Base-by-base conservation (phyloP, 1,139 yeast species). In the Blastobotrys proliferans region DNA sequence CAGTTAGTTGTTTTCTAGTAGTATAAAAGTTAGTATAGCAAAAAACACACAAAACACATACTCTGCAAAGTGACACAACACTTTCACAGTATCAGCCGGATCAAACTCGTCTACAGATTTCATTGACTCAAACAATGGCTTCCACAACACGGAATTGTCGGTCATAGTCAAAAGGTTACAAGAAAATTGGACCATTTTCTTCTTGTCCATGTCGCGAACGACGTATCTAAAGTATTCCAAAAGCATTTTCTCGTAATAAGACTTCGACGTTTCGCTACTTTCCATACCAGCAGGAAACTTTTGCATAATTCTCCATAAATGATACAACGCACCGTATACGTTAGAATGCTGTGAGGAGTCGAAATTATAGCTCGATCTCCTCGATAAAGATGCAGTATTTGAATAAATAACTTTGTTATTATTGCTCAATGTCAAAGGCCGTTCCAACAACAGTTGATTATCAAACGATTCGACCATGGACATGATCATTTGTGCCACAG, bases 401-500 rank as follows among this genome's bases (percentile, higher is more conserved):
- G 35, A 5, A 32, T 32, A 26, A 14, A 18, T 21, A 18, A 36
- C 8, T 26, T 37, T 24, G 18, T 21, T 18, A 22, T 24, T 29
- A 8, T 10, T 17, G n/a, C n/a, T n/a, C 3, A 14, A 5, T 13
- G 26, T 3, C 24, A 38, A 32, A 3, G 42, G 28, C 4, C 19
- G 19, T 9, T 31, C 37, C 5, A 24, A 6, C 13, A 38, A 27
- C 25, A 38, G n/a, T 2, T 16, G 10, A 3, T 32, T 8, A 14
- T 38, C 42, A 20, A 27, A 28, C 9, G 42, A 20, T 6, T 28
- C 25, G 2, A 38, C 37, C 3, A 38, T 13, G 4, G 42, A 13
- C 36, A 38, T 38, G 17, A 38, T 17, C 4, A 38, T 4, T 26
- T 38, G 30, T n/a, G 42, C 42, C 10, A 38, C n/a, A 5, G 29